Evolutionary conservation across 208 protist species (phyloP).

Genomic region (Zelonia costaricensis): DNA sequence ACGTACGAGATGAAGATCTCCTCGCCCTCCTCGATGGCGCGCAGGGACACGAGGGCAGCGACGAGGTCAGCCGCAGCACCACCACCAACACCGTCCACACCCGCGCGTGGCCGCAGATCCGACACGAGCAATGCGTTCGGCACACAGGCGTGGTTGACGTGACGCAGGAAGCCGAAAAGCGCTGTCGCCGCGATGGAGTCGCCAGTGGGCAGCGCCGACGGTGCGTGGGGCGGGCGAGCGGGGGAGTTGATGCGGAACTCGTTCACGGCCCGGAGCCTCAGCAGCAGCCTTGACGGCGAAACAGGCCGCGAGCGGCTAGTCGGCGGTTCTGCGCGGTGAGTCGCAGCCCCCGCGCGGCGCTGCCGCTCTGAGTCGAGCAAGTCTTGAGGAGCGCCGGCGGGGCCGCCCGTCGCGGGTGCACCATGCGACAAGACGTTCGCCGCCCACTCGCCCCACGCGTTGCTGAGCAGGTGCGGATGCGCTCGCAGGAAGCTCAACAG

Average conservation of each 20-base stretch:
- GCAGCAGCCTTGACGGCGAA: neutral
- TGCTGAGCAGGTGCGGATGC: too few species aligned
- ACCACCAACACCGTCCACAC: neutral
- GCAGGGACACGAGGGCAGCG: constrained; percentile 41
- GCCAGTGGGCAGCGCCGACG: neutral
- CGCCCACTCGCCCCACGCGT: too few species aligned
- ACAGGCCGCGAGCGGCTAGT: neutral
- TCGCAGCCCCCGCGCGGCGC: neutral
- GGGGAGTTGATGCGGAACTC: constrained; percentile 23
- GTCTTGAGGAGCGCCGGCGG: neutral
- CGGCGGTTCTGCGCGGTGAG: neutral
- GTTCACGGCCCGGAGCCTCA: constrained; percentile 9
- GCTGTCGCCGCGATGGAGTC: constrained; percentile 1
- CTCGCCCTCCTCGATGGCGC: constrained; percentile 59
- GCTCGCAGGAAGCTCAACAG: too few species aligned
- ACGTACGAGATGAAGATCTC: constrained; percentile 76
- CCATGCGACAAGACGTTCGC: too few species aligned
- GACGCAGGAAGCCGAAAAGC: constrained; percentile 35
- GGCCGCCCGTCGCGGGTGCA: too few species aligned
- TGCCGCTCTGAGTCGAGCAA: neutral
- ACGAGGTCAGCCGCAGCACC: neutral
- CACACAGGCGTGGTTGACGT: constrained; percentile 64
- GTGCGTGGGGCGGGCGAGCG: neutral
- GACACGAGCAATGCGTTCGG: constrained; percentile 62
- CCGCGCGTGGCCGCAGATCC: neutral